Evolutionary conservation across 768 basidiomycete species (phyloP), one percentile per base, ranked within the genome.

Genomic region (Leccinellum albellum): DNA sequence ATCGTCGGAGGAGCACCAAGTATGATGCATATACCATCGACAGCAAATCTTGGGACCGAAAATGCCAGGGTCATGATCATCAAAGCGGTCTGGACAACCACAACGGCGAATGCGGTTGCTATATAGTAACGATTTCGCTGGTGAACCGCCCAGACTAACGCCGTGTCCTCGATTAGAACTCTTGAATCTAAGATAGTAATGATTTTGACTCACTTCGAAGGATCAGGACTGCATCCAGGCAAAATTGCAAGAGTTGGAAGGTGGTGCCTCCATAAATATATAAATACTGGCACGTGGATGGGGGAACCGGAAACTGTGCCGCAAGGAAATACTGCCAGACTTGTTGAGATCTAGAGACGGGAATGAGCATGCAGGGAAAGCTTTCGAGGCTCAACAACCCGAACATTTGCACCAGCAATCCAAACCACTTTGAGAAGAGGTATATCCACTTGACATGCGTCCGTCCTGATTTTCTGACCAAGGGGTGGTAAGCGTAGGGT

Each of bases 341-440:
- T 15, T 51, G 55, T 14, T 49, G 12, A 5, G 6, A 26, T 28
- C 65, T 66, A 33, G 14, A 47, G n/a, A 48, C 17, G 15, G 4
- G 23, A 17, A 40, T 63, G 8, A 66, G 24, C 21, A 58, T 42
- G 17, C 54, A n/a, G 9, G 12, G 20, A 12, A 42, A 46, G 23
- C 32, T 13, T 47, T 50, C 37, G 6, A 35, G n/a, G 40, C 10
- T 33, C 1, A 9, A 32, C 6, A 32, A 8, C 6, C 6, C 48
- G 1, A 14, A 66, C 66, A 66, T 50, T 53, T 58, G 58, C 13
- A 58, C 58, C 53, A 54, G 3, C 31, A 66, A 17, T 53, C 66
- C 66, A 45, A 66, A 66, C 66, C 66, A 68, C 55, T 37, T 66
- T 1, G 66, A 26, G 17, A 66, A 58, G 24, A 66, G 50, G 50